Evolutionary conservation across 179 eudicot genomes (phyloP), one percentile per base, ranked within the genome.

Genomic region (Monotropa hypopitys): DNA sequence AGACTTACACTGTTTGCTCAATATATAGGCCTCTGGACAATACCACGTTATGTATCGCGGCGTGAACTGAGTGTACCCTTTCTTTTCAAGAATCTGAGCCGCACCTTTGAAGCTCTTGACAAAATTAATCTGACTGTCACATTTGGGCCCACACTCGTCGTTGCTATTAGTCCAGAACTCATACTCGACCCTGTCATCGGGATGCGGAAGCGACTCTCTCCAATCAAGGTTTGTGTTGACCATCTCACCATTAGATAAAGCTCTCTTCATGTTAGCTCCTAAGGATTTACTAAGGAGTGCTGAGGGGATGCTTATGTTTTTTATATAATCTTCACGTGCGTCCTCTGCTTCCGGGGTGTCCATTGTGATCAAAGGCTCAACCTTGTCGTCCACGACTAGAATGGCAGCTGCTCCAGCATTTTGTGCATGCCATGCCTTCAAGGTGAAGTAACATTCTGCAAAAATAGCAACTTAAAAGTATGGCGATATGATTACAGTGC

Each of bases 41-140:
- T 88, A 90, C 93, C 93, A 90, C 73, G 93, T 90, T 78, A 90
- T 90, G 62, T 90, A 90, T 76, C 80, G 93, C 1, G 93, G 93
- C 21, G 86, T 90, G 69, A 88, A 90, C 78, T 80, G 88, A 70
- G 93, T 90, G 79, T 90, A 90, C n/a, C 91, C 91, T 59, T 85
- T 87, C 80, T 82, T 80, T 72, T 90, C 93, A 61, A 90, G 88
- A 78, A 90, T 88, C 78, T 90, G 93, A 65, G 93, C 91, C 51
- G 86, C 87, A 71, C 93, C 93, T 77, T 87, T 90, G 70, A 90
- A 90, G 50, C 73, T 81, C 80, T 83, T 88, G 11, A 90, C 69
- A 84, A 87, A 90, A 5, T 85, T 82, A 59, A 83, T 85, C 80
- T 88, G 88, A 77, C 78, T 85, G 23, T 88, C 89, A 79, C 93